Evolutionary conservation across 2,329 filamentous ascomycete genomes (phyloP), one percentile per base, ranked within the genome.

Genomic region (Fusarium devonianum): DNA sequence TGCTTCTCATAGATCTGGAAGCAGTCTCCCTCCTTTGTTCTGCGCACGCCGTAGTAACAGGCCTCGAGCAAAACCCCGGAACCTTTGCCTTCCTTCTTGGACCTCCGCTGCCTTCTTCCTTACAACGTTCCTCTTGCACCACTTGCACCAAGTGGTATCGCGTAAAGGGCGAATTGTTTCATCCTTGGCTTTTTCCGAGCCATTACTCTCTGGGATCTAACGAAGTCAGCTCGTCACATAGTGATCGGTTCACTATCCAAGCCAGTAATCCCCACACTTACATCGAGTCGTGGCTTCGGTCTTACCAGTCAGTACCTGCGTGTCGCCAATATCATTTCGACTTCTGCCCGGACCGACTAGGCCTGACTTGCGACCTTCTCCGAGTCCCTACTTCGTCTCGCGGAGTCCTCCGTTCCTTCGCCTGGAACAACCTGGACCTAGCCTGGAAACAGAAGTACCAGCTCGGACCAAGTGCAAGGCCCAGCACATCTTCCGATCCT

Each of bases 381-480:
- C 35, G 14, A 32, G 17, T 19, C 26, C 19, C 19, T 28, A 17
- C 28, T 13, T 23, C 35, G 22, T 16, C 22, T 21, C 35, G 42
- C 40, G 38, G 38, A 43, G 33, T 42, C 39, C 29, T 26, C 29
- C 16, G 46, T 44, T 45, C 35, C 32, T 40, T 35, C 35, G 22
- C 34, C 53, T 43, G 40, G 40, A 49, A 47, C 30, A 25, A 34
- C n/a, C 36, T 36, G 41, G 19, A 54, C 29, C 46, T 39, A 18
- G 43, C n/a, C n/a, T n/a, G n/a, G n/a, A n/a, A n/a, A 51, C 34
- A 42, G 32, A 33, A 48, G 29, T 40, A 49, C 39, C 38, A 56
- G 33, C 49, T 38, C 25, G 49, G 41, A 42, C 36, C 37, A 49
- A 30, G 35, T 40, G 18, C 44, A 33, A 53, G 48, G 29, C 40